Evolutionary conservation across 768 basidiomycete species (phyloP), one percentile per base, ranked within the genome.

Genomic region (Russula foetens): DNA sequence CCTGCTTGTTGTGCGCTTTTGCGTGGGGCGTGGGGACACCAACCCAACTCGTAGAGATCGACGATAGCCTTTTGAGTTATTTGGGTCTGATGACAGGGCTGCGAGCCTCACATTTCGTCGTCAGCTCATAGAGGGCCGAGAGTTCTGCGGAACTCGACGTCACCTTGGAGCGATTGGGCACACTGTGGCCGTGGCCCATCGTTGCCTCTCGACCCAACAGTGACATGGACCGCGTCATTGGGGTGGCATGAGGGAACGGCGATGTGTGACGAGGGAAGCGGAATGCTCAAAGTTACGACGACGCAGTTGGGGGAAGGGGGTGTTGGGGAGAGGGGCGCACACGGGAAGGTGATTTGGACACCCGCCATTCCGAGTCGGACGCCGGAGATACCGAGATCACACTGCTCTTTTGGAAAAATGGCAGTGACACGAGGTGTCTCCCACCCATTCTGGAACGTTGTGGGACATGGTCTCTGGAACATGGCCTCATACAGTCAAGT

Each of bases 11-110:
- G 33, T 23, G 19, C 21, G 33, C 23, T 3, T 47, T 47, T 51
- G 24, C 26, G 9, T 29, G 54, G 24, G 31, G n/a, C n/a, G n/a
- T n/a, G n/a, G 17, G 21, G 14, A 7, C 2, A 12, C 14, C 14
- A 45, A n/a, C 47, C 12, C 43, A 26, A 35, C 52, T 26, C n/a
- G 21, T 11, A n/a, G 17, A 8, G n/a, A 31, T 62, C 53, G 56
- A 31, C 46, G 35, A 47, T 57, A 47, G 31, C 26, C 56, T 57
- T 57, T 57, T 62, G 56, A 58, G 55, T 57, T 58, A 54, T 54
- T 21, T 28, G 50, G 56, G 50, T 56, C 33, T 56, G 35, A n/a
- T 57, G 50, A 26, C 29, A 35, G 11, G 17, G 50, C 45, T 44
- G 7, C 29, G 11, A 33, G 45, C 41, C 6, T 33, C 58, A 31